phyloP scores from a whole-genome alignment of 1,284 basidiomycete genomes.

The Lentinula novae-zelandiae region DNA sequence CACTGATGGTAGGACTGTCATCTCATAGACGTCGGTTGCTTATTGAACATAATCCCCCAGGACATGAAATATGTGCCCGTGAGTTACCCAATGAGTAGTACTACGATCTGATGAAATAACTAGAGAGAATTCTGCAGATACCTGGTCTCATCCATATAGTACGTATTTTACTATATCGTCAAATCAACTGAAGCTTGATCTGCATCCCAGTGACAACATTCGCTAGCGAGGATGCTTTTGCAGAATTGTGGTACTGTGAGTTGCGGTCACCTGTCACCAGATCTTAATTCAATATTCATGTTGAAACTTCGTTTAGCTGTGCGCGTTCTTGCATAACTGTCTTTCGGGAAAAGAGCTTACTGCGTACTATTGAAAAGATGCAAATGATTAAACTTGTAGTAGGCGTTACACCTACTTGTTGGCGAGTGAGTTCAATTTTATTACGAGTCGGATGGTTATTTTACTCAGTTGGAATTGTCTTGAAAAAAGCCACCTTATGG shows the following conservation, averaged over 20 bases:
- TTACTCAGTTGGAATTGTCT: background rate
- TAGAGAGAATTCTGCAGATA: constrained; percentile 31
- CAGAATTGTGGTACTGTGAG: constrained; percentile 76
- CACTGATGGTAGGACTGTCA: background rate
- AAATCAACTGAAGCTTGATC: background rate
- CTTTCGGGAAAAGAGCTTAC: background rate
- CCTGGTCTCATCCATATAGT: constrained; percentile 61
- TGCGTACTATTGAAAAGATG: constrained; percentile 28
- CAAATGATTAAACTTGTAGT: constrained; percentile 46
- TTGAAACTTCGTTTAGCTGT: background rate
- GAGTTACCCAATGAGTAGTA: constrained; percentile 24
- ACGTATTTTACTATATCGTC: constrained; percentile 14
- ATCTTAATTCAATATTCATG: background rate
- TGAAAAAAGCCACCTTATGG: constrained; percentile 51
- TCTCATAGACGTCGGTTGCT: background rate
- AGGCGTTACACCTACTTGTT: constrained; percentile 67
- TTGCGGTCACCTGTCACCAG: background rate
- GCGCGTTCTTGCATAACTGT: background rate
- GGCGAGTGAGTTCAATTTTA: constrained; percentile 39
- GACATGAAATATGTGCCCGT: constrained; percentile 58
- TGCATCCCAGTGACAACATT: constrained; percentile 56
- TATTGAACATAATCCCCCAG: background rate
- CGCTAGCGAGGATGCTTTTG: constrained; percentile 70
- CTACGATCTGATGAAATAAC: background rate
- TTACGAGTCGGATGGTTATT: background rate